Conservation (phyloP, 257 asterid species). For the Ilex aquifolium region DNA sequence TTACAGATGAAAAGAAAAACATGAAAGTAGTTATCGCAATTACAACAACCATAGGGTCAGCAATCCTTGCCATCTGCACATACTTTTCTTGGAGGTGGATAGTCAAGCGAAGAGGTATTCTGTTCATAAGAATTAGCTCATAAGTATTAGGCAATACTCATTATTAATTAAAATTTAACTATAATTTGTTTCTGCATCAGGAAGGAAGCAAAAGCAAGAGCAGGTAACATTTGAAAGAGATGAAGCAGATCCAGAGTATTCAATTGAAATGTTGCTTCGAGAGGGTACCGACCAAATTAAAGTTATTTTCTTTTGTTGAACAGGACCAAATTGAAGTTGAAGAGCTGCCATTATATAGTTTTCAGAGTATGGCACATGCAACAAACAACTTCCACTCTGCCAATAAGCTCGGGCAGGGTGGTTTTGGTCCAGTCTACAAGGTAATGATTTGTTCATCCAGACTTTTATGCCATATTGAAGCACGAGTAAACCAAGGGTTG, state of each 20-base stretch:
- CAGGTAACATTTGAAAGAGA: slow-evolving; percentile 7
- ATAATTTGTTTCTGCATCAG: slow-evolving; percentile 12
- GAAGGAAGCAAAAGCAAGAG: slow-evolving; percentile 6
- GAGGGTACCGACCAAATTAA: background rate
- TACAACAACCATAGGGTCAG: slow-evolving; percentile 28
- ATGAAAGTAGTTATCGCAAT: slow-evolving; percentile 29
- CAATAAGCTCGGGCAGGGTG: slow-evolving; percentile 42
- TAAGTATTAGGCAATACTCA: background rate
- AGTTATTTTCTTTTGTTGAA: too few species aligned
- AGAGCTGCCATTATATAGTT: slow-evolving; percentile 29
- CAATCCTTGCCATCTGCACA: slow-evolving; percentile 14
- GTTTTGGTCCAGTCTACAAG: slow-evolving; percentile 38
- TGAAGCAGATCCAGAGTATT: slow-evolving; percentile 2
- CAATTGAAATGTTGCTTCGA: slow-evolving; percentile 13
- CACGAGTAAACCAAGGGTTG: too few species aligned
- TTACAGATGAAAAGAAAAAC: slow-evolving; percentile 28
- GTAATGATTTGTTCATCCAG: slow-evolving; percentile 1
- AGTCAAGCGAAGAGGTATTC: slow-evolving; percentile 14
- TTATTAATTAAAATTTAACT: background rate
- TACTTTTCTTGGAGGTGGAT: slow-evolving; percentile 22
- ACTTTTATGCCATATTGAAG: background rate
- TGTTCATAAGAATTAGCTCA: too few species aligned
- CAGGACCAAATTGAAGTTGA: slow-evolving; percentile 19
- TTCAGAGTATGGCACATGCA: slow-evolving; percentile 25
- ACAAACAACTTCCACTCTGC: slow-evolving; percentile 23